Percentiles rank a stretch among this genome's conserved stretches.
These are phyloP conservation scores for Marasmius tenuissimus DNA, from an alignment of 1,284 basidiomycete genomes.

Conservation along the genomic window DNA sequence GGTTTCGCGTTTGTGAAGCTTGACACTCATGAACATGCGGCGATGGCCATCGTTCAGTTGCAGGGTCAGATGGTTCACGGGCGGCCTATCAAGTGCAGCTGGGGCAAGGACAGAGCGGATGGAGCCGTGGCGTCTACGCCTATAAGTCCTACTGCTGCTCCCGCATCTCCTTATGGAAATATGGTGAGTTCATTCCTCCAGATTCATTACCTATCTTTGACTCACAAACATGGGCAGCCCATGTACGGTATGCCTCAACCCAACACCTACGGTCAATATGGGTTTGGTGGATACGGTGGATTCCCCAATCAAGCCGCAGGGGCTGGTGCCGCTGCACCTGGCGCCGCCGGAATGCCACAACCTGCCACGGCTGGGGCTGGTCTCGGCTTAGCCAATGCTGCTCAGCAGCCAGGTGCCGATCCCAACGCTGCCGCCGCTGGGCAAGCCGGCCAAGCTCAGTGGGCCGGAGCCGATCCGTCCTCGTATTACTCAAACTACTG, in stretches of 20 bases:
- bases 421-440: slow-evolving; percentile 46
- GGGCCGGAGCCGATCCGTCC: slow-evolving; percentile 69
- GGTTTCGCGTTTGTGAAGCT: slow-evolving; percentile 99
- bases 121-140: slow-evolving; percentile 58
- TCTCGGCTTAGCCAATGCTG: slow-evolving; percentile 52
- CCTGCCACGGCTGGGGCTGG: slow-evolving; percentile 51
- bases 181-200: slow-evolving; percentile 51
- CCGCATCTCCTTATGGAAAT: slow-evolving; percentile 66
- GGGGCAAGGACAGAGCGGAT: slow-evolving; percentile 94
- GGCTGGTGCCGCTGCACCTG: slow-evolving; percentile 49
- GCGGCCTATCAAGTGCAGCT: slow-evolving; percentile 94
- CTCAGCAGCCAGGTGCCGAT: slow-evolving; percentile 58
- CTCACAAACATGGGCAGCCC: slow-evolving; percentile 42
- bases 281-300: slow-evolving; percentile 72
- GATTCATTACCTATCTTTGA: slow-evolving; percentile 1
- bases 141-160: slow-evolving; percentile 64
- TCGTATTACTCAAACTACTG: slow-evolving; percentile 82
- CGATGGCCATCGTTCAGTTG: slow-evolving; percentile 93
- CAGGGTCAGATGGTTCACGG: slow-evolving; percentile 96
- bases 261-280: slow-evolving; percentile 76
- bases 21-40: slow-evolving; percentile 96
- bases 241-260: slow-evolving; percentile 89
- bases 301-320: slow-evolving; percentile 60
- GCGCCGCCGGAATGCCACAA: slow-evolving; percentile 70
- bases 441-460: slow-evolving; percentile 67